These are phyloP conservation scores for Fusarium mundagurra DNA, from an alignment of 2,329 filamentous ascomycete genomes.

Conservation along the genomic window DNA sequence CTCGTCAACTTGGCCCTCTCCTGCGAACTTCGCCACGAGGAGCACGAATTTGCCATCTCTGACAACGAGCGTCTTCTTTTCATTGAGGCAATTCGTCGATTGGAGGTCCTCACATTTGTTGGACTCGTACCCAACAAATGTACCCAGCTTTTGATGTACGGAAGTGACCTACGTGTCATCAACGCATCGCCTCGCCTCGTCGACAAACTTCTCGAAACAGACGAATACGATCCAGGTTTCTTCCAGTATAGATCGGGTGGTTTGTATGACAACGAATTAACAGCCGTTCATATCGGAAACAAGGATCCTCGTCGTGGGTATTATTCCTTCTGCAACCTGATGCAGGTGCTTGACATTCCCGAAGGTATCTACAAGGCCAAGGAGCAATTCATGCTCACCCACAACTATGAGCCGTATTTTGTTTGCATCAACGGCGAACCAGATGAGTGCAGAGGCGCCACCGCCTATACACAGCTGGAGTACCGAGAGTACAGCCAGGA, in stretches of 20 bases:
- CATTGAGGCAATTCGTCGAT: not conserved
- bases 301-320: not conserved
- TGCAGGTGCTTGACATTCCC: not conserved
- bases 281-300: not conserved
- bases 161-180: not conserved
- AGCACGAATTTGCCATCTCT: not conserved
- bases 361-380: not conserved
- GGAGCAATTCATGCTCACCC: not conserved
- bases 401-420: not conserved
- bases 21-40: not conserved
- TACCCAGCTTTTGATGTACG: not conserved
- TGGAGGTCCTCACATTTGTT: not conserved
- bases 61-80: not conserved
- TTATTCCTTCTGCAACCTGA: not conserved
- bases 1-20: not conserved
- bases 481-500: not conserved
- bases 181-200: not conserved
- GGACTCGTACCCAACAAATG: not conserved
- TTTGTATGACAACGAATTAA: not conserved
- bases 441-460: accelerated
- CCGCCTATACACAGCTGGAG: not conserved
- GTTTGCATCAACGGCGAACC: not conserved
- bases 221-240: not conserved
- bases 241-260: not conserved
- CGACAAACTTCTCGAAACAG: not conserved